phyloP scores from a whole-genome alignment of 2,329 filamentous ascomycete genomes.

The Epichloe amarillans region DNA sequence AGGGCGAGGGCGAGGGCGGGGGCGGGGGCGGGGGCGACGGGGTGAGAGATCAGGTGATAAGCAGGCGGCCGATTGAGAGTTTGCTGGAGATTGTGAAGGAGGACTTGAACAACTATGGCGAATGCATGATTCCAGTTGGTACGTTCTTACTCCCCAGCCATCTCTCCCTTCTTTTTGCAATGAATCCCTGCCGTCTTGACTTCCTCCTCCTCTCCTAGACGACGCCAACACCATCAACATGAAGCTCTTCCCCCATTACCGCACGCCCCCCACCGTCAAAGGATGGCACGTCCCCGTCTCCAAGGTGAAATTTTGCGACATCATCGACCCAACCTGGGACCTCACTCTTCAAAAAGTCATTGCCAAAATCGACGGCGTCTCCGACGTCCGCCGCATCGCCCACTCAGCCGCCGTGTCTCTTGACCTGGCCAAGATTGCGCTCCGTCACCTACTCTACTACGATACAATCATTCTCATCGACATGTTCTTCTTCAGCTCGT shows the following conservation, averaged over 20 bases:
- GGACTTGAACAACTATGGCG: constrained; percentile 91
- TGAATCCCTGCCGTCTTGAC: background rate
- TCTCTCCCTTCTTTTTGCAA: background rate
- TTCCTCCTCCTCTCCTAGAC: constrained; percentile 36
- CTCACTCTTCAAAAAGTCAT: constrained; percentile 69
- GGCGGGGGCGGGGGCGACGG: constrained; percentile 10
- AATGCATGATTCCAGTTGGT: constrained; percentile 97
- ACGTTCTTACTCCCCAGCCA: constrained; percentile 17
- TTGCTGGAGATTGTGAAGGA: constrained; percentile 70
- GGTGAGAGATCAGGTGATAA: constrained; percentile 20
- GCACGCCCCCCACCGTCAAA: constrained; percentile 67
- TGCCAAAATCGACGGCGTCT: constrained; percentile 78
- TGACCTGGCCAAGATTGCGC: constrained; percentile 70
- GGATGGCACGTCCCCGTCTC: constrained; percentile 83
- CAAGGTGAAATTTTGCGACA: constrained; percentile 49
- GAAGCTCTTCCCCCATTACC: constrained; percentile 81
- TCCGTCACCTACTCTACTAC: constrained; percentile 86
- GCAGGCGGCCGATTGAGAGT: constrained; percentile 61
- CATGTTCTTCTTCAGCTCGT: constrained; percentile 86
- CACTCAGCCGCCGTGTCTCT: constrained; percentile 75
- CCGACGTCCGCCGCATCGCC: constrained; percentile 78
- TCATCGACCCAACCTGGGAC: constrained; percentile 59
- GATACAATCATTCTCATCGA: constrained; percentile 82
- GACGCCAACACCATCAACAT: constrained; percentile 92
- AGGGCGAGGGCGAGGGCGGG: constrained; percentile 27